Evolutionary conservation across 306 rosid species (phyloP).

Genomic region (Prunus dulcis): DNA sequence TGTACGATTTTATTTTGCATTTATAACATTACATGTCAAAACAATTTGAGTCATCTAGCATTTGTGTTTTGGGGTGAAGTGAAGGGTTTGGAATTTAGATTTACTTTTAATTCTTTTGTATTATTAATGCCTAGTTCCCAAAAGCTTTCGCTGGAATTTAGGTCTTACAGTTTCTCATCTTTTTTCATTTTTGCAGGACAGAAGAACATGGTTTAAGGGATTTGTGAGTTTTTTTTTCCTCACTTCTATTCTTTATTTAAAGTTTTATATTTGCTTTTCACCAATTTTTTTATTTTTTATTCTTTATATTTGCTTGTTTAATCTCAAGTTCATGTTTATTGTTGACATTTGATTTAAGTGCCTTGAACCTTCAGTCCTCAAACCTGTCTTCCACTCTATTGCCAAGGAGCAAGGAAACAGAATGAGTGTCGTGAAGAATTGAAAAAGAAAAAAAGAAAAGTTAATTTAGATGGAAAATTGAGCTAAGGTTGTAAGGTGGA

Average conservation of each 20-base stretch:
- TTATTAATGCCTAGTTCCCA: neutral
- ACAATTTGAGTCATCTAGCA: neutral
- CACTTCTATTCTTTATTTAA: conserved; percentile 6
- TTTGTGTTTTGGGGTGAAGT: neutral
- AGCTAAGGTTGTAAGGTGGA: conserved; percentile 3
- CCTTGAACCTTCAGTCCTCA: neutral
- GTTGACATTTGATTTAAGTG: neutral
- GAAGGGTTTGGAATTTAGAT: neutral
- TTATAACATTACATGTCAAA: neutral
- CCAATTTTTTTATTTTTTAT: neutral
- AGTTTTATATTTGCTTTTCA: neutral
- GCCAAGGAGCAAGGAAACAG: neutral
- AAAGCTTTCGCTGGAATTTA: neutral
- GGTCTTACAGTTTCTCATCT: conserved; percentile 37
- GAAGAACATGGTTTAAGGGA: conserved; percentile 70
- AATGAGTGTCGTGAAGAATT: neutral
- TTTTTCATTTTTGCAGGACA: conserved; percentile 63
- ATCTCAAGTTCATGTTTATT: neutral
- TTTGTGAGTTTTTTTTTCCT: conserved; percentile 59
- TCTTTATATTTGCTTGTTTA: neutral
- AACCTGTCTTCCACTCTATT: neutral
- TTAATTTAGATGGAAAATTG: neutral
- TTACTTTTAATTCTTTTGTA: neutral
- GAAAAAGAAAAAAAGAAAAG: neutral
- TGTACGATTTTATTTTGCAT: neutral